phyloP scores from a whole-genome alignment of 2,329 filamentous ascomycete species.

The Camillea tinctor region DNA sequence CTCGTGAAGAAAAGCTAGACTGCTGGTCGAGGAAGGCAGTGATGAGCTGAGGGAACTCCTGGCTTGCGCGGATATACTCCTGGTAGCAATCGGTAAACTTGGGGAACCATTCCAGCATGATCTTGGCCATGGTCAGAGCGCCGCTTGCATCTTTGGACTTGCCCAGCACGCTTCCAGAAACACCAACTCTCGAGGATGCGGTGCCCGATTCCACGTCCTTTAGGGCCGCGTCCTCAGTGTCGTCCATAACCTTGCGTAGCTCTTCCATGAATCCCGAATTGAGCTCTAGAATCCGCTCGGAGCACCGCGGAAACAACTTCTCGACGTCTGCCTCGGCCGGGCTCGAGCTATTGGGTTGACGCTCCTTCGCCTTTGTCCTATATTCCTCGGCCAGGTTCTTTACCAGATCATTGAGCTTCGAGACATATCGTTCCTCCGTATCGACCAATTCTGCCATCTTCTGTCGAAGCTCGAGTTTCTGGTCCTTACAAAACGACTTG shows the following conservation, averaged over 20 bases:
- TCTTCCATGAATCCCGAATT: slow-evolving; percentile 80
- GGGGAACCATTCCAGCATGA: slow-evolving; percentile 89
- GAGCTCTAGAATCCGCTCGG: slow-evolving; percentile 76
- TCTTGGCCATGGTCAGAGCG: slow-evolving; percentile 72
- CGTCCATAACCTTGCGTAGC: slow-evolving; percentile 73
- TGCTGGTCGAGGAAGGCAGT: slow-evolving; percentile 76
- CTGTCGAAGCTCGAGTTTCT: slow-evolving; percentile 81
- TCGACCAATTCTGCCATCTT: slow-evolving; percentile 89
- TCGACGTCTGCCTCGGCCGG: slow-evolving; percentile 71
- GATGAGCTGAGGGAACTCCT: slow-evolving; percentile 79
- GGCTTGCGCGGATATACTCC: slow-evolving; percentile 88
- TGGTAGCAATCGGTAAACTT: slow-evolving; percentile 88
- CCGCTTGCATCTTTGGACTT: slow-evolving; percentile 72
- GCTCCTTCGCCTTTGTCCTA: slow-evolving; percentile 63
- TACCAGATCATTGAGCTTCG: slow-evolving; percentile 81
- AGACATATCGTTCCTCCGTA: slow-evolving; percentile 91
- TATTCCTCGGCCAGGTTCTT: slow-evolving; percentile 79
- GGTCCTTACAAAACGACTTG: slow-evolving; percentile 73
- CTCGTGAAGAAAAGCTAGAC: slow-evolving; percentile 77
- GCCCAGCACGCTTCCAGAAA: slow-evolving; percentile 42
- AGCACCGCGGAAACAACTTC: slow-evolving; percentile 75
- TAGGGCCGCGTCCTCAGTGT: slow-evolving; percentile 77
- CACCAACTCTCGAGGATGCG: slow-evolving; percentile 42
- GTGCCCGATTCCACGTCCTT: slow-evolving; percentile 68
- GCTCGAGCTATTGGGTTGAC: slow-evolving; percentile 61